phyloP scores from a whole-genome alignment of 1,284 basidiomycete genomes.

The Tremellales sp. region DNA sequence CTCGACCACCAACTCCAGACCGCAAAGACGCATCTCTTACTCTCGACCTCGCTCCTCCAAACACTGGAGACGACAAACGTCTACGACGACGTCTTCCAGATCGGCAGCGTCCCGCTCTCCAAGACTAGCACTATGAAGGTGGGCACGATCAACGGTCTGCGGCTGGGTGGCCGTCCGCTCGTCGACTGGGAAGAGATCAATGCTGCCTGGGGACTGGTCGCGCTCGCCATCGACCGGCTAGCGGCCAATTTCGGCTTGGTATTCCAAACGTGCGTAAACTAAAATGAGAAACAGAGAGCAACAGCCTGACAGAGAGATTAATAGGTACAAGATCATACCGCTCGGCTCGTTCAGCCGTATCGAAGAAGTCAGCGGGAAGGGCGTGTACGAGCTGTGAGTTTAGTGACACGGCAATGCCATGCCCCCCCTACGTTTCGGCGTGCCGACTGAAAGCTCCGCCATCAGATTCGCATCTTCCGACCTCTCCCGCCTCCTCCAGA shows the following conservation, averaged over 20 bases:
- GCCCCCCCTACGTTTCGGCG: background rate
- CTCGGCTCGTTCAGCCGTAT: slow-evolving; percentile 91
- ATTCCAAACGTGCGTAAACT: slow-evolving; percentile 68
- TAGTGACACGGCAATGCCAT: background rate
- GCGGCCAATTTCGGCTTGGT: slow-evolving; percentile 81
- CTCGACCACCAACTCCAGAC: slow-evolving; percentile 22
- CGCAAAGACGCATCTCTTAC: slow-evolving; percentile 40
- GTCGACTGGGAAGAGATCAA: slow-evolving; percentile 99
- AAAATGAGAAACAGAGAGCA: background rate
- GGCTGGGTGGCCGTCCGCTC: slow-evolving; percentile 77
- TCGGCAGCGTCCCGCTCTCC: slow-evolving; percentile 63
- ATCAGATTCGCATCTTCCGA: slow-evolving; percentile 69
- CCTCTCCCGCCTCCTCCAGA: slow-evolving; percentile 80
- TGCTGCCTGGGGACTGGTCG: slow-evolving; percentile 94
- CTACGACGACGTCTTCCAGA: slow-evolving; percentile 97
- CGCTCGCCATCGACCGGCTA: slow-evolving; percentile 86
- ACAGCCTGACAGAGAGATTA: background rate
- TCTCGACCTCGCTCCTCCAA: slow-evolving; percentile 42
- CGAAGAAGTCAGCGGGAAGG: slow-evolving; percentile 78
- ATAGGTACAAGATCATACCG: slow-evolving; percentile 79
- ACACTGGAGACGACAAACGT: slow-evolving; percentile 90
- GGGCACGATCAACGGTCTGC: slow-evolving; percentile 93
- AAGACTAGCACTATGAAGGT: slow-evolving; percentile 59
- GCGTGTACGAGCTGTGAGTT: slow-evolving; percentile 74
- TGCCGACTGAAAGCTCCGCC: slow-evolving; percentile 8